A percentile compares a stretch with the other conserved stretches of the same genome.
These are phyloP conservation scores for Geranium incanum DNA, from an alignment of 441 rosid species.

Conservation along the genomic window DNA sequence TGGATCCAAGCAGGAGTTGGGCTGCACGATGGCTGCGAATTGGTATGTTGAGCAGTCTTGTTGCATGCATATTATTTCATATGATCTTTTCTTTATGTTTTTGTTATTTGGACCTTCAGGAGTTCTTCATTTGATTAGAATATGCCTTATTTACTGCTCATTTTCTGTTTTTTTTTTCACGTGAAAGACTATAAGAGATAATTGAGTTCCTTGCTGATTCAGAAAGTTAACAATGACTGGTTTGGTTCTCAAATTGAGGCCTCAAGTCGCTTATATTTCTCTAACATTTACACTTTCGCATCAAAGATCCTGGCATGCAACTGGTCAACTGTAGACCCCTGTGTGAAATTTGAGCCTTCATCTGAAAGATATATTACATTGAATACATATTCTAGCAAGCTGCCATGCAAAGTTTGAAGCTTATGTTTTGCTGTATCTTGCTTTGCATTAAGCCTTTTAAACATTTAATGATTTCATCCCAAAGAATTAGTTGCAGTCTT, in stretches of 20 bases:
- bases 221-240: background rate
- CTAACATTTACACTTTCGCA: background rate
- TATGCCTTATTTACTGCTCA: background rate
- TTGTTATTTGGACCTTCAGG: background rate
- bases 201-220: background rate
- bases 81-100: background rate
- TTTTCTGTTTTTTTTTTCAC: background rate
- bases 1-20: slow-evolving; percentile 91
- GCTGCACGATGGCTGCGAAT: slow-evolving; percentile 88
- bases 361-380: background rate
- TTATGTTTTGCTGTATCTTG: background rate
- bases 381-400: background rate
- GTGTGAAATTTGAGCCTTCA: background rate
- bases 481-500: background rate
- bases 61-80: background rate
- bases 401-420: background rate
- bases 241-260: background rate
- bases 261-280: slow-evolving; percentile 4
- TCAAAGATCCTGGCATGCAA: background rate
- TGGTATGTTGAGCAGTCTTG: slow-evolving; percentile 38
- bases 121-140: background rate
- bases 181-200: background rate
- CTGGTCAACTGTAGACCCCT: background rate
- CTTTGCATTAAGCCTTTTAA: background rate
- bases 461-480: background rate